phyloP scores from a whole-genome alignment of 164 flowering plant genomes.

The Chloranthus sessilifolius region DNA sequence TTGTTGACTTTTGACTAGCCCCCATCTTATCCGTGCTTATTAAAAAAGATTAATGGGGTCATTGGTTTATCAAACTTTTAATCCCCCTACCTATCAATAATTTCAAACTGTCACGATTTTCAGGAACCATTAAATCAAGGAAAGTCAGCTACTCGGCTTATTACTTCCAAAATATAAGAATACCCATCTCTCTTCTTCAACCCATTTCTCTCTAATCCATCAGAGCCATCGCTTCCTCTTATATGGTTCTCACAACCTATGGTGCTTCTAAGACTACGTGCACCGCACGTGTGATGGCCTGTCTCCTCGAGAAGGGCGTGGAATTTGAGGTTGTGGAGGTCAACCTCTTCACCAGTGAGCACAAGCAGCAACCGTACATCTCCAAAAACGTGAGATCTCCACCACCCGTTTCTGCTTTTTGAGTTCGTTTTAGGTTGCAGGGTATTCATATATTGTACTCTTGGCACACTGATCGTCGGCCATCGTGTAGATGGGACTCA shows the following conservation, averaged over 20 bases:
- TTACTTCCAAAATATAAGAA: neutral
- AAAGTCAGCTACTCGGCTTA: neutral
- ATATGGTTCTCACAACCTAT: neutral
- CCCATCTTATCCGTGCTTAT: too few relatives aligned
- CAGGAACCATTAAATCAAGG: neutral
- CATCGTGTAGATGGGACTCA: too few relatives aligned
- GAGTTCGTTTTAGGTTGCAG: neutral
- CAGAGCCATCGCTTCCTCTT: too few relatives aligned
- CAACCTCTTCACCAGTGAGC: neutral
- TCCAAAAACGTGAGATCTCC: neutral
- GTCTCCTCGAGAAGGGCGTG: slow-evolving; percentile 6
- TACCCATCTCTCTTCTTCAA: neutral
- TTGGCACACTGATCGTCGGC: too few relatives aligned
- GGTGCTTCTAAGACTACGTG: neutral
- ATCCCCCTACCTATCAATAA: slow-evolving; percentile 24
- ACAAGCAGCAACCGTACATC: neutral
- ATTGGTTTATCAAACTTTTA: too few relatives aligned
- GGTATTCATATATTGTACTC: neutral
- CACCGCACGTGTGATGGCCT: neutral
- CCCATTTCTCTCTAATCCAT: too few relatives aligned
- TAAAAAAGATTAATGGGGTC: too few relatives aligned
- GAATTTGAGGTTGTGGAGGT: slow-evolving; percentile 5
- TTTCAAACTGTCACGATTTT: neutral
- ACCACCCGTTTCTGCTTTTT: neutral
- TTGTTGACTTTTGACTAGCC: too few relatives aligned